Base-by-base conservation (phyloP, 768 basidiomycete genomes). In the Russula ochroleuca region DNA sequence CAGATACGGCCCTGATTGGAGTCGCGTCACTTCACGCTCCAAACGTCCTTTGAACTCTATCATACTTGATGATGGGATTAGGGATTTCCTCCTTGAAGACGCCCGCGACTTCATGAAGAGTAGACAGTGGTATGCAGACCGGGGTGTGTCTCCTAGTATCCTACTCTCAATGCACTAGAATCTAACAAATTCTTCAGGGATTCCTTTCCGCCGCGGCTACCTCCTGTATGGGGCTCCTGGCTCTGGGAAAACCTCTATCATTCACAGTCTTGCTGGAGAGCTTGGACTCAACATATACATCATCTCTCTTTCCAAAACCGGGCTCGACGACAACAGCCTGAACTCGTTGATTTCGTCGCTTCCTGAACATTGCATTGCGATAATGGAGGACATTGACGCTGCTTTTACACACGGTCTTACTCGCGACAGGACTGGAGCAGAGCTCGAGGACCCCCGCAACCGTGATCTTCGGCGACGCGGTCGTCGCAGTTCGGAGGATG, bases 301-400 rank as follows among this genome's bases (percentile, higher is more conserved):
- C 53, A 72, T 92, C 48, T 85, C 87, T 1, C 81, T 91, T 9
- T 84, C 87, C 5, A 81, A 83, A 21, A 66, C 74, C 19, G 83
- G 84, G 9, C 72, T 92, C 50, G 87, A 90, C 69, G 90, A 91
- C 70, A 75, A 77, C 2, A 71, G 74, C 10, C 80, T 90, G 28
- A 79, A 77, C 58, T 78, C 82, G 45, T 76, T 90, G 47, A 83
- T 90, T 63, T 77, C 81, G 10, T 76, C 78, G 2, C 78, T 91
- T 2, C 90, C 90, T 21, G 79, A 84, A 61, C 78, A 79, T 67
- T 90, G 86, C 69, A 86, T 92, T 60, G 83, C 85, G 5, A 78
- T 93, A 40, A 90, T 93, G 83, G 90, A 92, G 72, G 91, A 92
- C 71, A 86, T 92, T 59, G 91, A 93, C 67, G 88, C 85, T 3